Conservation (phyloP, 192 early-diverging fungal species). For the Paraglomus brasilianum region DNA sequence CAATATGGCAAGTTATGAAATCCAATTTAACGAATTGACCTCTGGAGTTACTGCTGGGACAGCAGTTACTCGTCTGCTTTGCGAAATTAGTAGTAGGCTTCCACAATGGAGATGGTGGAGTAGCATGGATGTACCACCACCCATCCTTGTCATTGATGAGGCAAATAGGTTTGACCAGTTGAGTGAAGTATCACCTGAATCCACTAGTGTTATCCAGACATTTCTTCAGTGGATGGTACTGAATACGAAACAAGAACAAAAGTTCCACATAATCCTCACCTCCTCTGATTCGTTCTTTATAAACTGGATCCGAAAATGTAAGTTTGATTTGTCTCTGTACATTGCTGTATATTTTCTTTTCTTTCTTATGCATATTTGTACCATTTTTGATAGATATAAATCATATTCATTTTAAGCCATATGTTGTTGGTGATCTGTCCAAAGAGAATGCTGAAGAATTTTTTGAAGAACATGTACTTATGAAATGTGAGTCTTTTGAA, state of each 20-base stretch:
- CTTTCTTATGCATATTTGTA: too few relatives aligned
- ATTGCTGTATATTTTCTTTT: too few relatives aligned
- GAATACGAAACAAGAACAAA: conserved; percentile 16
- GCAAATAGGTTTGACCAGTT: not conserved
- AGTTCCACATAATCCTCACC: conserved; percentile 6
- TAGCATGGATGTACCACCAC: not conserved
- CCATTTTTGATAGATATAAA: too few relatives aligned
- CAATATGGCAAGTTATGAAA: too few relatives aligned
- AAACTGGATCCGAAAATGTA: not conserved
- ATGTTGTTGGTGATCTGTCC: too few relatives aligned
- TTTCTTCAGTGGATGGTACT: conserved; percentile 5
- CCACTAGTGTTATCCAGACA: too few relatives aligned
- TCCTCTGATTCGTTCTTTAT: conserved; percentile 21
- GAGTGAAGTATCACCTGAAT: not conserved
- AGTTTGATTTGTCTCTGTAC: not conserved
- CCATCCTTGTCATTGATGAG: conserved; percentile 9
- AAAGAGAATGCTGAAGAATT: too few relatives aligned
- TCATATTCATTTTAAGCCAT: too few relatives aligned
- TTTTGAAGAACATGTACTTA: too few relatives aligned
- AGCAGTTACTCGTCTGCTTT: not conserved
- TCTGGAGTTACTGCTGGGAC: not conserved
- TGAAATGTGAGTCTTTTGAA: too few relatives aligned
- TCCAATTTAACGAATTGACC: too few relatives aligned
- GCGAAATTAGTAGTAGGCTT: not conserved
- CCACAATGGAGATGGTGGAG: not conserved